phyloP scores from a whole-genome alignment of 176 grass and related monocot species.

The Rhynchospora tenuis region DNA sequence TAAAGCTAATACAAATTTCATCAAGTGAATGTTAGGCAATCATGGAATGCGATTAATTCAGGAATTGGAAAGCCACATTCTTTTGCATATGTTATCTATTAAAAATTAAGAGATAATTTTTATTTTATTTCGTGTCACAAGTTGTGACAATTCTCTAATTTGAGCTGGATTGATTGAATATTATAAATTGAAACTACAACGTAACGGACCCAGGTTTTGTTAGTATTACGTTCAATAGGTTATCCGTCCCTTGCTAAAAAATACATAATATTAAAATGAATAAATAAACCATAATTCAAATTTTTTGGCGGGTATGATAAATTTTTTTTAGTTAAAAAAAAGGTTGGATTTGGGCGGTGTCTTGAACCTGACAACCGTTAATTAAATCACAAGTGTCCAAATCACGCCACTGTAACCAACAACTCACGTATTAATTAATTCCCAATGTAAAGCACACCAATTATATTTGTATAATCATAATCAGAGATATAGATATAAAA shows the following conservation, averaged over 20 bases:
- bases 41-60: too few species aligned
- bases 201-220: not conserved
- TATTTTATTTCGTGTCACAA: not conserved
- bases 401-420: not conserved
- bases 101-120: not conserved
- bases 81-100: not conserved
- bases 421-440: not conserved
- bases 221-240: not conserved
- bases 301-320: not conserved
- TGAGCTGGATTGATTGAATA: not conserved
- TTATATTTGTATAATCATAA: not conserved
- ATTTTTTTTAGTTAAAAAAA: not conserved
- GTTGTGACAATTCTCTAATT: not conserved
- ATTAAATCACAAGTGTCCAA: not conserved
- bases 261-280: not conserved
- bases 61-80: not conserved
- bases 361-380: not conserved
- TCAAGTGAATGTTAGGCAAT: too few species aligned
- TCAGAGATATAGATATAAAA: not conserved
- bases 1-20: too few species aligned
- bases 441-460: not conserved
- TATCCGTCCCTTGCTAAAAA: not conserved
- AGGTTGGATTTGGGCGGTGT: not conserved
- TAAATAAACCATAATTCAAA: not conserved
- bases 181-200: too few species aligned